A percentile compares a stretch with the other conserved stretches of the same genome.
These are phyloP conservation scores for Candida silvatica DNA, from an alignment of 805 yeast species.

Conservation along the genomic window DNA sequence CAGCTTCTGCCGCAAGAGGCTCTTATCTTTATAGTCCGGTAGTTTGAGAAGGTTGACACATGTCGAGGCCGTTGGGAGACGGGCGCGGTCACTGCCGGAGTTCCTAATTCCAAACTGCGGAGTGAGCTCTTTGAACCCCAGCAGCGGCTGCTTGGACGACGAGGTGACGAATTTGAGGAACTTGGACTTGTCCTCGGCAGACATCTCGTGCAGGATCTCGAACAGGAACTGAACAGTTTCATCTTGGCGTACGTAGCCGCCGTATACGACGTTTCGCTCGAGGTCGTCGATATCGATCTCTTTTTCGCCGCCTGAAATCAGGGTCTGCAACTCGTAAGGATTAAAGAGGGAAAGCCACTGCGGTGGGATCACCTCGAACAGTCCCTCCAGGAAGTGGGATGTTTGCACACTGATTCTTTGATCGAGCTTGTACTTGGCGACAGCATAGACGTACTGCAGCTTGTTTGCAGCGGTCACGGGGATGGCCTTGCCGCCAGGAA, in stretches of 20 bases:
- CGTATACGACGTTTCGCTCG: slow-evolving; percentile 49
- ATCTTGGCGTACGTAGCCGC: slow-evolving; percentile 50
- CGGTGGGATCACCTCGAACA: slow-evolving; percentile 57
- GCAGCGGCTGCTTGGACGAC: slow-evolving; percentile 82
- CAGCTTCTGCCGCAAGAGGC: slow-evolving; percentile 50
- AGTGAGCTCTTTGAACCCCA: slow-evolving; percentile 67
- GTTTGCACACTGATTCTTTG: slow-evolving; percentile 50
- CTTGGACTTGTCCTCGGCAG: slow-evolving; percentile 49
- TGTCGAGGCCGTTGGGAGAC: slow-evolving; percentile 89
- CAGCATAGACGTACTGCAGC: slow-evolving; percentile 63
- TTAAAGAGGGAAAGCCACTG: slow-evolving; percentile 82
- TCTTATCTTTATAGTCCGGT: slow-evolving; percentile 70
- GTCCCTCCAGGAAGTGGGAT: slow-evolving; percentile 57
- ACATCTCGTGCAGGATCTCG: slow-evolving; percentile 66
- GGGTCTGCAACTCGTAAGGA: slow-evolving; percentile 71
- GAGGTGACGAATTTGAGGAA: slow-evolving; percentile 87
- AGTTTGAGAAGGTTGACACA: slow-evolving; percentile 82
- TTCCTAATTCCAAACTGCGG: slow-evolving; percentile 80
- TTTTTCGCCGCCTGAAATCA: slow-evolving; percentile 72
- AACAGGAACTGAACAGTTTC: slow-evolving; percentile 61
- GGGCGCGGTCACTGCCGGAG: slow-evolving; percentile 41
- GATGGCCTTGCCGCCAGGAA: slow-evolving; percentile 47
- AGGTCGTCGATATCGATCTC: slow-evolving; percentile 70
- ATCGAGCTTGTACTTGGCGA: slow-evolving; percentile 76
- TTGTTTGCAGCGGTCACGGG: slow-evolving; percentile 55